These are phyloP conservation scores for Trichoderma hamatum DNA, from an alignment of 2,329 filamentous ascomycete species.

Conservation along the genomic window DNA sequence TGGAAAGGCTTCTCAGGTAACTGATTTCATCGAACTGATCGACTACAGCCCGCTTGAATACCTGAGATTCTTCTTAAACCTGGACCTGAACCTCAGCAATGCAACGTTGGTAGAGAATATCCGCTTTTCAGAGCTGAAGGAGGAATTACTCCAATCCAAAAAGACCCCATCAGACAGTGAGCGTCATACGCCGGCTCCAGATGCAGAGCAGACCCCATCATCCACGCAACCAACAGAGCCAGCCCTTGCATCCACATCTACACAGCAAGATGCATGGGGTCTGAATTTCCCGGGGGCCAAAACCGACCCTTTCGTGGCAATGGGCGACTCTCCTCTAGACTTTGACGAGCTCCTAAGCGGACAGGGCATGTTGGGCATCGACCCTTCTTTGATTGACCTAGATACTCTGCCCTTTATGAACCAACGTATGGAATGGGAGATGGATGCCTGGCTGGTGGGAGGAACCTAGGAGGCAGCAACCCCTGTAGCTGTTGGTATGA, in stretches of 20 bases:
- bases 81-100: constrained; percentile 21
- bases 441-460: constrained; percentile 21
- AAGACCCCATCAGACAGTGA: background rate
- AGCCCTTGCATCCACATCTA: background rate
- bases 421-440: constrained; percentile 22
- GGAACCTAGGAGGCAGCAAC: background rate
- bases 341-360: constrained; percentile 13
- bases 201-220: background rate
- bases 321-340: background rate
- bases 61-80: constrained; percentile 15
- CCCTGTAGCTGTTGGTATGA: background rate
- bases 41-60: constrained; percentile 22
- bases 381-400: background rate
- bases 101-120: constrained; percentile 18
- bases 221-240: background rate
- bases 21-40: constrained; percentile 20
- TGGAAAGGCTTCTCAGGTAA: constrained; percentile 1
- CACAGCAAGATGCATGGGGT: constrained; percentile 1
- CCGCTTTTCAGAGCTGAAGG: background rate
- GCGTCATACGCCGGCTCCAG: background rate
- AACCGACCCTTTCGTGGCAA: background rate
- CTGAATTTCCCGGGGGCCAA: background rate
- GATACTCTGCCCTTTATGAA: constrained; percentile 6
- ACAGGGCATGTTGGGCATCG: background rate
- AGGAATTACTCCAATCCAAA: constrained; percentile 9